phyloP scores from a whole-genome alignment of 371 early-diverging fungal species.

The Zychaea mexicana region DNA sequence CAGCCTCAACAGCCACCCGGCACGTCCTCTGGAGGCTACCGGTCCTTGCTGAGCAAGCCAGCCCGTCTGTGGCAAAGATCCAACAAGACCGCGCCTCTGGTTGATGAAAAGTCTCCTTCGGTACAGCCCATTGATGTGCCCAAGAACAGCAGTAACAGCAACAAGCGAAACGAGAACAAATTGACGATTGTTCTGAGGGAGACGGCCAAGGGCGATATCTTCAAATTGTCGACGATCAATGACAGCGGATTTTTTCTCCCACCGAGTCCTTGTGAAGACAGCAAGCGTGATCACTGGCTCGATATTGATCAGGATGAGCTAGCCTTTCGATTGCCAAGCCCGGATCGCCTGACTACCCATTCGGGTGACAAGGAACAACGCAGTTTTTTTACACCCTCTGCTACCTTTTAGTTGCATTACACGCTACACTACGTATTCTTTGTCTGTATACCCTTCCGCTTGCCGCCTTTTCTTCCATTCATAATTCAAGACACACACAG shows the following conservation, averaged over 20 bases:
- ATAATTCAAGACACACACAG: background rate
- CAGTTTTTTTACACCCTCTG: slow-evolving; percentile 41
- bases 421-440: background rate
- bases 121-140: background rate
- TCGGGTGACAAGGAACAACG: slow-evolving; percentile 19
- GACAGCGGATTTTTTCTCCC: slow-evolving; percentile 41
- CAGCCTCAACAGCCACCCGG: background rate
- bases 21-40: background rate
- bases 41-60: slow-evolving; percentile 5
- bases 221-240: slow-evolving; percentile 45
- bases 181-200: slow-evolving; percentile 27
- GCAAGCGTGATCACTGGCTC: slow-evolving; percentile 33
- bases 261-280: slow-evolving; percentile 35
- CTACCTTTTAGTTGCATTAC: slow-evolving; percentile 4
- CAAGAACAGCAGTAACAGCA: background rate
- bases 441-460: background rate
- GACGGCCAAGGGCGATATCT: slow-evolving; percentile 26
- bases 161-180: slow-evolving; percentile 5
- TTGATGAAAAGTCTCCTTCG: background rate
- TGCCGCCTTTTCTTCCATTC: background rate
- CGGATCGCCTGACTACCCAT: slow-evolving; percentile 32
- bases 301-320: slow-evolving; percentile 21
- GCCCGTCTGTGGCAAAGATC: slow-evolving; percentile 6
- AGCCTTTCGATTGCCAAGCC: slow-evolving; percentile 36
- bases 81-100: slow-evolving; percentile 19